Base-by-base conservation (phyloP, 2,329 filamentous ascomycete species). In the Biscogniauxia sp. region DNA sequence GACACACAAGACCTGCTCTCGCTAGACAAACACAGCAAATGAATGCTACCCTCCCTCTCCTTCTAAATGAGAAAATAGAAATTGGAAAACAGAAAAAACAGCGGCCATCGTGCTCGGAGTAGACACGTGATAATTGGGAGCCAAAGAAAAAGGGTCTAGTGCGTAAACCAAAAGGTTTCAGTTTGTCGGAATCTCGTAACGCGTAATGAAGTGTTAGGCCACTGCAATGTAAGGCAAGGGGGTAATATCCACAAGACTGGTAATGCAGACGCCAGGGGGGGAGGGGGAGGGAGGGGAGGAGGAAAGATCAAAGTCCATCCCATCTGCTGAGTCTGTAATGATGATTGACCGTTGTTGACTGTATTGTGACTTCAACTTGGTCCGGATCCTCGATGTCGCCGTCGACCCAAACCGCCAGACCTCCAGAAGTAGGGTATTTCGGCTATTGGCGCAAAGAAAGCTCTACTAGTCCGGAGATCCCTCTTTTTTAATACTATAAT, bases 61-160 rank as follows among this genome's bases (percentile, higher is more conserved):
- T 53, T 58, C 56, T 58, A 58, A 41, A 51, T 26, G 20, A 41
- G 49, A 25, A n/a, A 54, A 54, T 19, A 3, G 19, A 45, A 57
- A 60, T 59, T 51, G 50, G 51, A 54, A 32, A 53, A 25, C 32
- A 20, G 51, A 57, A 25, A 58, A 53, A 58, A 57, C 17, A 17
- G 51, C 9, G 51, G 17, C 37, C 51, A 19, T 50, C 20, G 28
- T 50, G 11, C 20, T 58, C 19, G 9, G 28, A n/a, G 37, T n/a
- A 45, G 37, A 45, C 37, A 45, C 37, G 15, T 45, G 6, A n/a
- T 6, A 11, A 45, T 15, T 4, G 37, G 19, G 32, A 17, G 20
- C 26, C 53, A 17, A 58, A 58, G n/a, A 53, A 56, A 50, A 50
- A 41, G 25, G 49, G 8, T 53, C 32, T 54, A 20, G 37, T 28